phyloP scores from a whole-genome alignment of 1,284 basidiomycete species.

The Sparassis latifolia region DNA sequence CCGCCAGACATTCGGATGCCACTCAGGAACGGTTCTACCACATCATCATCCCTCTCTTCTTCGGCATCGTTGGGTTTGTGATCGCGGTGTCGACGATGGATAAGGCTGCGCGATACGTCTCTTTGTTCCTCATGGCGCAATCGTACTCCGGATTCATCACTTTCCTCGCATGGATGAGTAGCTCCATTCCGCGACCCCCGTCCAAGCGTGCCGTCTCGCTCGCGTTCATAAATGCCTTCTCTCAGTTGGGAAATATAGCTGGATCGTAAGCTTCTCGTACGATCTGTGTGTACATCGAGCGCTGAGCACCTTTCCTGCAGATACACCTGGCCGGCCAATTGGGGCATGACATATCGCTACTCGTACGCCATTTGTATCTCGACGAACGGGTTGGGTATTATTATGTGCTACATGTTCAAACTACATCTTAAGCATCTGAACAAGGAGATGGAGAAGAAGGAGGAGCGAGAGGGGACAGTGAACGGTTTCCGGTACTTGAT shows the following conservation, averaged over 20 bases:
- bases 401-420: conserved; percentile 45
- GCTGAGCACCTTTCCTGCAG: conserved; percentile 8
- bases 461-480: conserved; percentile 22
- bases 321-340: conserved; percentile 34
- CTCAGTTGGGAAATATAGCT: conserved; percentile 68
- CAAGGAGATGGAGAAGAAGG: conserved; percentile 24
- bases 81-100: conserved; percentile 70
- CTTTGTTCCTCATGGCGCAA: conserved; percentile 75
- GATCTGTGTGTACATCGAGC: background rate
- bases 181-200: conserved; percentile 59
- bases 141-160: conserved; percentile 67
- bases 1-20: conserved; percentile 62
- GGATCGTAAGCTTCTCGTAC: conserved; percentile 54
- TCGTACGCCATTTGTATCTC: conserved; percentile 46
- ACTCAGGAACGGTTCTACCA: conserved; percentile 63
- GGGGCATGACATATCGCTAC: conserved; percentile 37
- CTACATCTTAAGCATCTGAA: conserved; percentile 32
- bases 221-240: conserved; percentile 68
- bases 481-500: conserved; percentile 21
- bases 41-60: conserved; percentile 42
- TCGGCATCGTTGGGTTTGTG: conserved; percentile 69
- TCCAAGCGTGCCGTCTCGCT: conserved; percentile 74
- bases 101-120: conserved; percentile 59
- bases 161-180: conserved; percentile 68
- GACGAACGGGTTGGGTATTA: conserved; percentile 32